Evolutionary conservation across 257 asterid genomes (phyloP).

Genomic region (Solanum rostratum): DNA sequence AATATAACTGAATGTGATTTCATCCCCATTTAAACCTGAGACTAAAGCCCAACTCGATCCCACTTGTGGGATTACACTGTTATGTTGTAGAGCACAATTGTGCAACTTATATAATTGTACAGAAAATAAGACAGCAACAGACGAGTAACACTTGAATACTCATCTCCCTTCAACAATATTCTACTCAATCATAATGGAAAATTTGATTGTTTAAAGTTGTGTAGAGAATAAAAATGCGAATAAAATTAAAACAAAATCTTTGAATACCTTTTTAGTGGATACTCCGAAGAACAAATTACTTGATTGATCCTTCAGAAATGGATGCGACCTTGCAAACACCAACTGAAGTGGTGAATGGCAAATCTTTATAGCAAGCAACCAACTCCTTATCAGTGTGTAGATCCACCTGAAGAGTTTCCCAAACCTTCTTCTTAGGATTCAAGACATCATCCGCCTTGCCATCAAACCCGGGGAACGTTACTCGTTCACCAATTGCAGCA

Average conservation of each 20-base stretch:
- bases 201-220: background rate
- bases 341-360: constrained; percentile 78
- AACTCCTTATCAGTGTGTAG: constrained; percentile 51
- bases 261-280: background rate
- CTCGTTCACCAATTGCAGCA: constrained; percentile 71
- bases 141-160: background rate
- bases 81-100: background rate
- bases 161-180: background rate
- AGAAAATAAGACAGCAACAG: background rate
- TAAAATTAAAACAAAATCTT: background rate
- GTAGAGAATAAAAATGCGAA: background rate
- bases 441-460: constrained; percentile 69
- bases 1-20: no score
- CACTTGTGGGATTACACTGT: background rate
- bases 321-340: constrained; percentile 83
- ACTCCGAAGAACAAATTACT: constrained; percentile 8
- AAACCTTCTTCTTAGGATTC: constrained; percentile 91
- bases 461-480: constrained; percentile 60
- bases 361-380: constrained; percentile 69
- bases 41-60: background rate
- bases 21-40: background rate
- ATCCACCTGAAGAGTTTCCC: constrained; percentile 86
- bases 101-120: background rate
- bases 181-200: background rate
- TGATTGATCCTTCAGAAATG: constrained; percentile 53